Evolutionary conservation across 176 grass and related monocot genomes (phyloP).

Genomic region (Bolboschoenus planiculmis): DNA sequence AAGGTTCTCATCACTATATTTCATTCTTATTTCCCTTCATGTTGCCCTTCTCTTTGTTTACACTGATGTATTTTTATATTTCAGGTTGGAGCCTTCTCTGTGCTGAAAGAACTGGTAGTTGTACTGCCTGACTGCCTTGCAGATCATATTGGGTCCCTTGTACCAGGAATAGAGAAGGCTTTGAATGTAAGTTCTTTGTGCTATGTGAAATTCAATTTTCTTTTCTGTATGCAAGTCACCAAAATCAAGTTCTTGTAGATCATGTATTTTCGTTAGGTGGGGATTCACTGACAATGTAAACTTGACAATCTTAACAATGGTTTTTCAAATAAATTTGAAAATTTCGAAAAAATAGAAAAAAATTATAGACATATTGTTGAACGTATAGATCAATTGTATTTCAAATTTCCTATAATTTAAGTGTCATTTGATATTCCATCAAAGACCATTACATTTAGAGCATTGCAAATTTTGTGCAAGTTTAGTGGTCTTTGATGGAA

Average conservation of each 20-base stretch:
- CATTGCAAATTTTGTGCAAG: not conserved
- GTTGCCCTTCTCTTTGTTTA: not conserved
- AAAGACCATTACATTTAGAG: not conserved
- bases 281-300: not conserved
- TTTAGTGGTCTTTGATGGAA: not conserved
- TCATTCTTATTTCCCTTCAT: conserved; percentile 9
- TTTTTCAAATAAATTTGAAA: too few species aligned
- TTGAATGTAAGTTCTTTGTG: conserved; percentile 67
- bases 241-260: not conserved
- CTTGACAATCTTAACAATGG: too few species aligned
- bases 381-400: not conserved
- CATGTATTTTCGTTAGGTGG: not conserved
- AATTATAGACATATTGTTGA: not conserved
- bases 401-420: not conserved
- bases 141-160: conserved; percentile 90
- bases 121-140: conserved; percentile 90
- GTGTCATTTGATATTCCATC: not conserved
- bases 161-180: conserved; percentile 98
- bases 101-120: conserved; percentile 92
- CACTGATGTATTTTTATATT: not conserved
- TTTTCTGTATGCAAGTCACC: not conserved
- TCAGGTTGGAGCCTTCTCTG: conserved; percentile 90
- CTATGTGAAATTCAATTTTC: not conserved
- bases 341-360: not conserved
- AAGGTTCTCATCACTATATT: conserved; percentile 48